Percentiles rank a stretch among this genome's conserved stretches.
Evolutionary conservation across 306 rosid genomes (phyloP).

Genomic region (Quercus cerris): DNA sequence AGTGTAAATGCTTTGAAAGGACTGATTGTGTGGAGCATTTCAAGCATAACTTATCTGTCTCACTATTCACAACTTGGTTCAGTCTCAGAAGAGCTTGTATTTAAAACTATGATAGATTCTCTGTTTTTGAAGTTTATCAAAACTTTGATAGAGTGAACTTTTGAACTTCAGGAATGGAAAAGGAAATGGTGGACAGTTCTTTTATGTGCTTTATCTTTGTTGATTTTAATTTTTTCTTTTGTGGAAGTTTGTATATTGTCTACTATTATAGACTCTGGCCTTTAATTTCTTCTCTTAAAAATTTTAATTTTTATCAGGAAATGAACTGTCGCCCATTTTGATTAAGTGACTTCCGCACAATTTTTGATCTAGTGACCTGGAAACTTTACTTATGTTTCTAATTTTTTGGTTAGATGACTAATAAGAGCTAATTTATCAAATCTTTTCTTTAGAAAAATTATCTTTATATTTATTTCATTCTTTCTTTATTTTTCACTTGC

Average conservation of each 20-base stretch:
- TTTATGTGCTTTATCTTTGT: neutral
- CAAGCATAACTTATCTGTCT: neutral
- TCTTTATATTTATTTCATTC: neutral
- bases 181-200: neutral
- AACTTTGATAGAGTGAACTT: neutral
- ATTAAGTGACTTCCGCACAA: neutral
- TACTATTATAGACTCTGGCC: neutral
- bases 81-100: too few species aligned
- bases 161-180: neutral
- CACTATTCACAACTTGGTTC: neutral
- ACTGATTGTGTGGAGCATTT: neutral
- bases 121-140: neutral
- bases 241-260: neutral
- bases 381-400: neutral
- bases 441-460: neutral
- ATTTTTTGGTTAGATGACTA: neutral
- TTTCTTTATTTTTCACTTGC: neutral
- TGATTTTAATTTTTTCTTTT: neutral
- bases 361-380: neutral
- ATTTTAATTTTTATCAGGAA: too few species aligned
- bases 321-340: neutral
- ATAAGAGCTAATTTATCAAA: neutral
- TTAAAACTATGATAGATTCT: too few species aligned
- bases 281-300: neutral
- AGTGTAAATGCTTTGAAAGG: neutral